These are phyloP conservation scores for Apiospora marii DNA, from an alignment of 2,329 filamentous ascomycete genomes.

Conservation along the genomic window DNA sequence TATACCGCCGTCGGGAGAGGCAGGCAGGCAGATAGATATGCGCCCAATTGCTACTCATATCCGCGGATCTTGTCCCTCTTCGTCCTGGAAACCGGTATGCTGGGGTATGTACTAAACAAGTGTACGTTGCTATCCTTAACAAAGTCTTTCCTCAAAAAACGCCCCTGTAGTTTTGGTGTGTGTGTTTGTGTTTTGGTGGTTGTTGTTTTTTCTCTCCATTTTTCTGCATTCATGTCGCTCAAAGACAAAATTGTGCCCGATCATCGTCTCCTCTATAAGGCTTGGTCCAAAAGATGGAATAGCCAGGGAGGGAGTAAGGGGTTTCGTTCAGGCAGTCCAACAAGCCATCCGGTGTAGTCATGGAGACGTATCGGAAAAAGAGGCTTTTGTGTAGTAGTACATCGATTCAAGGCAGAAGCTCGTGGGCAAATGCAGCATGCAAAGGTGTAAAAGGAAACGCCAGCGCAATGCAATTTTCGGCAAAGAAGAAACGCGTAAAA, in stretches of 20 bases:
- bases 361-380: neutral
- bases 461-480: neutral
- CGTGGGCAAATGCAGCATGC: neutral
- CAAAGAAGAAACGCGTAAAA: neutral
- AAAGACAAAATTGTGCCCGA: neutral
- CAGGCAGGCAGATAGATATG: neutral
- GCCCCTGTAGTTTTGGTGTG: neutral
- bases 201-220: neutral
- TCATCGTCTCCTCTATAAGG: neutral
- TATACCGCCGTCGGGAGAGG: slow-evolving; percentile 9
- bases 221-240: neutral
- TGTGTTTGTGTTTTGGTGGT: neutral
- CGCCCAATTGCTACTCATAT: neutral
- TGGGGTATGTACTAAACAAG: slow-evolving; percentile 15
- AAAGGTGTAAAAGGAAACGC: neutral
- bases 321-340: neutral
- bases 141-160: neutral
- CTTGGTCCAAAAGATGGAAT: neutral
- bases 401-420: slow-evolving; percentile 10
- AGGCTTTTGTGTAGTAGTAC: neutral
- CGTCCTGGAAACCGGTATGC: neutral
- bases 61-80: neutral
- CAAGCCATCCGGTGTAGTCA: slow-evolving; percentile 11
- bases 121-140: slow-evolving; percentile 2
- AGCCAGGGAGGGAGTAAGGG: neutral